These are phyloP conservation scores for Dissophora globulifera DNA, from an alignment of 192 early-diverging fungal genomes.

Conservation along the genomic window DNA sequence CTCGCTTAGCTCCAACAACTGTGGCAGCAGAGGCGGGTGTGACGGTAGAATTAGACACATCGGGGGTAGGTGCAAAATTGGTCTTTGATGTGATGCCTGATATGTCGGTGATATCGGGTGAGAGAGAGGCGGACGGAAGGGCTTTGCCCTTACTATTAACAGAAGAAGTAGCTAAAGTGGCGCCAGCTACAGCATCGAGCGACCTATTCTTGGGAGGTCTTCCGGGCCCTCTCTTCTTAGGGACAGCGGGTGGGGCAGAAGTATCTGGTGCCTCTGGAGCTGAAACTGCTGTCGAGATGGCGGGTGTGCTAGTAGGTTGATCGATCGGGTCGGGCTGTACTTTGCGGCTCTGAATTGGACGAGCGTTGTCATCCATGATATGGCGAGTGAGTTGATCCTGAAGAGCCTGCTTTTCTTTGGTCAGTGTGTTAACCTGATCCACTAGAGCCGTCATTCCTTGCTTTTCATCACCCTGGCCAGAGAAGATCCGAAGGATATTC, in stretches of 20 bases:
- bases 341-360: background rate
- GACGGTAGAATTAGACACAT: too few species aligned
- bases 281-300: background rate
- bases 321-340: too few species aligned
- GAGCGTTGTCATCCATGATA: background rate
- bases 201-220: too few species aligned
- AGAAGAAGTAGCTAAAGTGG: too few species aligned
- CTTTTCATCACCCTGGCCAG: constrained; percentile 2
- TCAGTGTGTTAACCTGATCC: constrained; percentile 19
- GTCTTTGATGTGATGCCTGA: too few species aligned
- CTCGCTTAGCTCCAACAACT: too few species aligned
- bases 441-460: constrained; percentile 1
- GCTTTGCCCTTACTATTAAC: too few species aligned
- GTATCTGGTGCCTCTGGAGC: constrained; percentile 3
- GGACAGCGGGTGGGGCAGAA: background rate
- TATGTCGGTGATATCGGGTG: too few species aligned
- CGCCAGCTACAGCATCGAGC: too few species aligned
- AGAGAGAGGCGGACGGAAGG: too few species aligned
- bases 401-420: constrained; percentile 19
- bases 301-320: background rate
- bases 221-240: background rate
- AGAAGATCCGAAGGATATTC: constrained; percentile 20
- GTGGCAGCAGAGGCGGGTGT: too few species aligned
- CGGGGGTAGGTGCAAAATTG: too few species aligned
- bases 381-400: constrained; percentile 14